These are phyloP conservation scores for Malus asiatica DNA, from an alignment of 306 rosid species.

Conservation along the genomic window DNA sequence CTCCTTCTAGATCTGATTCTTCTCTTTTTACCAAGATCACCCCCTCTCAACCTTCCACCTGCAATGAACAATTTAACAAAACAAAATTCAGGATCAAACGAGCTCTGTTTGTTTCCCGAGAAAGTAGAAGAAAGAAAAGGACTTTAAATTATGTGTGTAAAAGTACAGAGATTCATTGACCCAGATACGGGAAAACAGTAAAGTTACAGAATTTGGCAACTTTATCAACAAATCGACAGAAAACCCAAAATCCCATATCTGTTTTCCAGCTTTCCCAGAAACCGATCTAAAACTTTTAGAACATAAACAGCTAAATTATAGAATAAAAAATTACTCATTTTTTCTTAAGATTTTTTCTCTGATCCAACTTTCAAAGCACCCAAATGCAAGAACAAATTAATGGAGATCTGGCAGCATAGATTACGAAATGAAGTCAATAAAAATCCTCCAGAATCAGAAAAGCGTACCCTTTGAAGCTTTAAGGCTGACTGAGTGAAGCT, in stretches of 20 bases:
- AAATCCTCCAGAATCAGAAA: background rate
- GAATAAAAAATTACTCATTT: background rate
- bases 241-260: background rate
- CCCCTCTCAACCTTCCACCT: constrained; percentile 4
- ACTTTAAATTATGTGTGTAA: too few species aligned
- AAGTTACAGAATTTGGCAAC: background rate
- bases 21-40: constrained; percentile 10
- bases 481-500: constrained; percentile 19
- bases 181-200: background rate
- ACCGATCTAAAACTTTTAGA: constrained; percentile 1
- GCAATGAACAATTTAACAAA: background rate
- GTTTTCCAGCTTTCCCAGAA: background rate
- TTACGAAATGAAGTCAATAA: background rate
- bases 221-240: background rate
- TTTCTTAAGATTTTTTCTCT: background rate
- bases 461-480: constrained; percentile 27
- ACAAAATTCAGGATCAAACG: constrained; percentile 3
- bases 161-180: background rate
- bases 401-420: constrained; percentile 14
- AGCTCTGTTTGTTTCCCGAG: constrained; percentile 8
- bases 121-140: background rate
- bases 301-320: background rate
- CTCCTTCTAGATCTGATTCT: constrained; percentile 51
- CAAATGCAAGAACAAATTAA: background rate
- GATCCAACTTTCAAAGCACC: background rate